A percentile compares a stretch with the other conserved stretches of the same genome.
Evolutionary conservation across 108 stramenopile species (phyloP).

Genomic region (Ochromonas danica): DNA sequence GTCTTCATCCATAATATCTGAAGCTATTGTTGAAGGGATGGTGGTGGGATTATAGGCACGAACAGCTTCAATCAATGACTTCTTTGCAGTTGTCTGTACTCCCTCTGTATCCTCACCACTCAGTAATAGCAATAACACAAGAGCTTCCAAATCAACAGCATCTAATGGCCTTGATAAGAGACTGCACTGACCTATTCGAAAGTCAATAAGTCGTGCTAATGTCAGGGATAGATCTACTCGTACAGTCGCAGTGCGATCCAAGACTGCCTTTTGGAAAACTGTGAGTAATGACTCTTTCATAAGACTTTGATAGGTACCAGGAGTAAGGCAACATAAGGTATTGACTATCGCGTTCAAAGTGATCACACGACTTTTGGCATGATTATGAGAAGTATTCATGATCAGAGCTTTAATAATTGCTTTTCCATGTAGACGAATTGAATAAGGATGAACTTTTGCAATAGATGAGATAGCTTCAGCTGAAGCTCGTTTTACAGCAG

Average conservation of each 20-base stretch:
- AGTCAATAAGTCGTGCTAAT: background rate
- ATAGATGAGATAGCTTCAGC: background rate
- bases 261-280: background rate
- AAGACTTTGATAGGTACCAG: background rate
- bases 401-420: background rate
- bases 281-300: background rate
- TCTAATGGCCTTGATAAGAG: background rate
- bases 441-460: background rate
- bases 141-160: background rate
- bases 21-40: background rate
- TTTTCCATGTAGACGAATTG: background rate
- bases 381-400: background rate
- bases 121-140: background rate
- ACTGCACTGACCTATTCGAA: background rate
- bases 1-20: background rate
- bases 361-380: background rate
- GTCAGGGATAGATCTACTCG: background rate
- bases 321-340: background rate
- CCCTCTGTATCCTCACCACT: background rate
- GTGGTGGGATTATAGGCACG: background rate
- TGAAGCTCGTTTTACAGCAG: conserved; percentile 10
- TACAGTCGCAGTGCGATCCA: background rate
- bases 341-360: background rate
- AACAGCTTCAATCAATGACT: background rate
- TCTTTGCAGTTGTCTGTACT: background rate